These are phyloP conservation scores for Mortierella antarctica DNA, from an alignment of 192 early-diverging fungal species.

Conservation along the genomic window DNA sequence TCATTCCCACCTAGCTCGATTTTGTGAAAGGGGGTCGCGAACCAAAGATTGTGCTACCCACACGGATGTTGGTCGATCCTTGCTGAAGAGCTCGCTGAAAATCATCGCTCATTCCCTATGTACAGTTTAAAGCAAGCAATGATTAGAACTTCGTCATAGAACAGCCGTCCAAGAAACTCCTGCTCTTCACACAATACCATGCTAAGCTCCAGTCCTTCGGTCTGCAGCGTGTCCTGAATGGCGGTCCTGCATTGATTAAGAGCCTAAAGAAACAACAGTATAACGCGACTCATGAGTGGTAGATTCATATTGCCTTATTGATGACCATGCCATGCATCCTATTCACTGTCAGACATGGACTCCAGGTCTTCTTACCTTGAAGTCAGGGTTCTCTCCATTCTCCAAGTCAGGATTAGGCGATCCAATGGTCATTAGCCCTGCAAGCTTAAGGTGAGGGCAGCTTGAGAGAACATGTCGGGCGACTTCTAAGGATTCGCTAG, in stretches of 20 bases:
- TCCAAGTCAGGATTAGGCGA: conserved; percentile 65
- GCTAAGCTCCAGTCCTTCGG: conserved; percentile 34
- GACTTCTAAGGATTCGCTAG: conserved; percentile 62
- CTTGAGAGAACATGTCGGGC: conserved; percentile 70
- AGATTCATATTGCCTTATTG: no score
- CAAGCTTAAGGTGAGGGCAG: conserved; percentile 77
- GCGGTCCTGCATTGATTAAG: conserved; percentile 55
- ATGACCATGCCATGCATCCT: no score
- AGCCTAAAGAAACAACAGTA: conserved; percentile 9
- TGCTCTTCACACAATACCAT: conserved; percentile 21
- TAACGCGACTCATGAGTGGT: no score
- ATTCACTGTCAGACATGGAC: no score
- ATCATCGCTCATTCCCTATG: conserved; percentile 95
- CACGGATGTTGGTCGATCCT: conserved; percentile 93
- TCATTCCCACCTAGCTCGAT: neutral
- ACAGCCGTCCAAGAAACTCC: neutral
- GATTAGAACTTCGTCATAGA: neutral
- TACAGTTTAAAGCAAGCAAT: neutral
- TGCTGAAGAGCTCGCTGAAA: conserved; percentile 85
- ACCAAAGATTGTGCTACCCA: conserved; percentile 95
- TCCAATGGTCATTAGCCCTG: conserved; percentile 98
- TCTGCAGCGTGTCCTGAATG: conserved; percentile 38
- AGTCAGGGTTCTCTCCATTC: conserved; percentile 77
- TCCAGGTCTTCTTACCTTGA: conserved; percentile 59
- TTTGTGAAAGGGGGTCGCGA: conserved; percentile 55